Evolutionary conservation across 2,329 filamentous ascomycete genomes (phyloP), one percentile per base, ranked within the genome.

Genomic region (Gaeumannomyces tritici): DNA sequence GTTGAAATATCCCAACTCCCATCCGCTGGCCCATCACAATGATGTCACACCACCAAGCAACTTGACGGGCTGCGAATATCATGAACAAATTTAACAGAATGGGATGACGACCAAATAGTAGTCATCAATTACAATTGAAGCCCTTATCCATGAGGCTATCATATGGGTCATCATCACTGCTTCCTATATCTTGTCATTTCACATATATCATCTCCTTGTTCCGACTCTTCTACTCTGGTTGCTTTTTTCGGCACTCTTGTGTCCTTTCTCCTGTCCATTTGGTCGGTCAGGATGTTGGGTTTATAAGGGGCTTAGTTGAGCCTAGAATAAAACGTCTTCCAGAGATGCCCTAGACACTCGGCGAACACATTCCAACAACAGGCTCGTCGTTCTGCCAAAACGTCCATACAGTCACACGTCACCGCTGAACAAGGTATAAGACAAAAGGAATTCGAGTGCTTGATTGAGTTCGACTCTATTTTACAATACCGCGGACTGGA

Each of bases 401-500:
- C 42, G 26, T 15, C 5, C 21, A 56, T 56, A 31, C 55, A 6
- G 26, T 3, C 18, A 51, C 42, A 11, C 24, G 42, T 51, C 42
- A 51, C 21, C 9, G 7, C 1, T 4, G n/a, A 12, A 11, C 5
- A 33, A 31, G 5, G n/a, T 68, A 70, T 69, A 72, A 73, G 76
- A 83, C 80, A 82, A 83, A 83, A 78, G 78, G 78, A 84, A 84
- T 81, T 61, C 76, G 78, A 83, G 80, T 81, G 79, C 79, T 83
- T 79, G 75, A 79, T 83, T 83, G 80, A 82, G 80, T 80, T 80
- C 72, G 75, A 76, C 81, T 84, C 81, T 83, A 84, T 81, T 83
- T 85, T 85, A 84, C 82, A 84, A 77, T 78, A 77, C 76, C 76
- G 77, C 75, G n/a, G 77, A 77, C 74, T 75, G 76, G 77, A 74